Base-by-base conservation (phyloP, 805 yeast species). In the Lachancea thermotolerans region DNA sequence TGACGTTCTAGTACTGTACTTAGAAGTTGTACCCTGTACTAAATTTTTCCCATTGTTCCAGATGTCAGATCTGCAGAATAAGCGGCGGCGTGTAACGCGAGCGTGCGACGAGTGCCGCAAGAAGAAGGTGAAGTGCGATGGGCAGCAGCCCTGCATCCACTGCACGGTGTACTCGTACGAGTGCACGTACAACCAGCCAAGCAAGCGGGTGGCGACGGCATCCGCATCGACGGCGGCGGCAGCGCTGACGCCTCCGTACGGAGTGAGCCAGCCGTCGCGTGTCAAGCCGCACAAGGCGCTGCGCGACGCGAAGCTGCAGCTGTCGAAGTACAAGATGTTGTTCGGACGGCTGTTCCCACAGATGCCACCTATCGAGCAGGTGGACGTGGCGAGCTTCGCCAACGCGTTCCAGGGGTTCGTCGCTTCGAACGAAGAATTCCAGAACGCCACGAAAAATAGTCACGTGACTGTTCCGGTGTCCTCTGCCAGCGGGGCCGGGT, bases 111-210 rank as follows among this genome's bases (percentile, higher is more conserved):
- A 61, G 32, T 74, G 79, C 43, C 62, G 93, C 12, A 77, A 78
- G 56, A 82, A 84, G 58, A 85, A 85, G 58, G 90, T 85, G 45
- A 84, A 83, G 59, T 85, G 95, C 65, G 93, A 85, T 57, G 91
- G 91, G 5, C 80, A 81, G 55, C 87, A 80, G 57, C 95, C 93
- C 1, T 85, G 91, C 64, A 81, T 83, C 37, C 91, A 84, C 59
- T 89, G 96, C 60, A 84, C 95, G 1, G 95, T 87, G 1, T 89
- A 87, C 65, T 79, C 86, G 16, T 85, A 84, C 62, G 83, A 78
- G 46, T 88, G 96, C 65, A 79, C 95, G 0, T 88, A 88, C 60
- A 85, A 84, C 57, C 87, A 85, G 56, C 91, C 95, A 9, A 73
- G 82, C 3, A 59, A 56, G 45, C 52, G 63, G 41, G 35, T 12